Evolutionary conservation across 2,329 filamentous ascomycete genomes (phyloP).

Genomic region (Lanzia echinophila): DNA sequence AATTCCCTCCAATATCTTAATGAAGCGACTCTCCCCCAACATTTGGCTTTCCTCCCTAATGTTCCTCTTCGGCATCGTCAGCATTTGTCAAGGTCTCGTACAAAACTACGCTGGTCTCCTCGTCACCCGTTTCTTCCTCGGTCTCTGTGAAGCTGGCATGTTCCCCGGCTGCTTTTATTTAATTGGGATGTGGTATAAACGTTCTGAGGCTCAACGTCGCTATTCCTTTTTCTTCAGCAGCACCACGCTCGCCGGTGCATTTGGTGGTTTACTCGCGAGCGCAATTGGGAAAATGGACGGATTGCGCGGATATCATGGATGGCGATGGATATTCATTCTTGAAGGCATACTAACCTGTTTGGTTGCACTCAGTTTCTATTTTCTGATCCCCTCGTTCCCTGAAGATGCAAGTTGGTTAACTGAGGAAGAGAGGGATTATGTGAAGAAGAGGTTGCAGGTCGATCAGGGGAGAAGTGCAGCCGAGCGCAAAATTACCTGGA

Average conservation of each 20-base stretch:
- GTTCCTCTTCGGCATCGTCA: slow-evolving; percentile 50
- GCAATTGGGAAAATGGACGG: slow-evolving; percentile 87
- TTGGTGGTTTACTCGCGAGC: slow-evolving; percentile 77
- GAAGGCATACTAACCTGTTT: slow-evolving; percentile 61
- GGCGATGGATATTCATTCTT: slow-evolving; percentile 80
- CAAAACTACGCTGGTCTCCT: slow-evolving; percentile 73
- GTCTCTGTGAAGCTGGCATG: slow-evolving; percentile 69
- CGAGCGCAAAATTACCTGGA: slow-evolving; percentile 52
- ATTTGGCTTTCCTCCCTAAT: slow-evolving; percentile 76
- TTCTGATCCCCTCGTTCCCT: slow-evolving; percentile 67
- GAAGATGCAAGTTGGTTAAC: slow-evolving; percentile 68
- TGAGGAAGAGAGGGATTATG: slow-evolving; percentile 60
- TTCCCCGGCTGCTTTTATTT: slow-evolving; percentile 70
- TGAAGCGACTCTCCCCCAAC: slow-evolving; percentile 61
- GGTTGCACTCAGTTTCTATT: slow-evolving; percentile 57
- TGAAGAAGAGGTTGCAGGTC: slow-evolving; percentile 57
- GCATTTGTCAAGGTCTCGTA: slow-evolving; percentile 31
- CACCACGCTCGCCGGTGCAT: slow-evolving; percentile 73
- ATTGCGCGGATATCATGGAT: slow-evolving; percentile 59
- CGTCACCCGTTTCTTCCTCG: slow-evolving; percentile 78
- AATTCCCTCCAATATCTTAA: slow-evolving; percentile 66
- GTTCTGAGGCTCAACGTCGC: slow-evolving; percentile 80
- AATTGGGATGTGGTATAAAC: slow-evolving; percentile 84
- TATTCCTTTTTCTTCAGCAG: slow-evolving; percentile 92
- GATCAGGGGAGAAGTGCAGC: slow-evolving; percentile 63